Conservation (phyloP, 2,329 filamentous ascomycete genomes). For the Diplocarpon mali region DNA sequence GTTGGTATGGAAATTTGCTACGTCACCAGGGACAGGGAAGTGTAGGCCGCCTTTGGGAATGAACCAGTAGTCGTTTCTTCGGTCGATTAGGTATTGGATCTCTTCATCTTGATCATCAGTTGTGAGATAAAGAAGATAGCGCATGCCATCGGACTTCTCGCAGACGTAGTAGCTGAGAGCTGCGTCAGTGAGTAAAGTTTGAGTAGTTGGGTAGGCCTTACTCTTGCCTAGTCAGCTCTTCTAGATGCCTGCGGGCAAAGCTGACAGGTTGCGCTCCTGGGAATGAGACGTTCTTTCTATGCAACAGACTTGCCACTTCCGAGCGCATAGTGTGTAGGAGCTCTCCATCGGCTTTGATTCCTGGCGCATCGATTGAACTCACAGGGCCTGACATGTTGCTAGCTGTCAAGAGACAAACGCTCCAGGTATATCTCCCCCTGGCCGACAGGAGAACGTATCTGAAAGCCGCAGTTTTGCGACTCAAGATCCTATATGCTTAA, state of each 20-base stretch:
- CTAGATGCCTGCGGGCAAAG: slow-evolving; percentile 70
- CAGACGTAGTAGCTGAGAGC: slow-evolving; percentile 74
- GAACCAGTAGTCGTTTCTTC: slow-evolving; percentile 94
- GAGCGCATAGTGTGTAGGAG: slow-evolving; percentile 52
- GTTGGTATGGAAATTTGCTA: slow-evolving; percentile 58
- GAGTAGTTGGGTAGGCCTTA: slow-evolving; percentile 29
- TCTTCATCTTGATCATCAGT: slow-evolving; percentile 50
- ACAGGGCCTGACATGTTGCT: slow-evolving; percentile 17
- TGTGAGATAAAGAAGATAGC: slow-evolving; percentile 88
- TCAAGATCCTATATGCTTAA: neutral
- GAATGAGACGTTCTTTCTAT: slow-evolving; percentile 57
- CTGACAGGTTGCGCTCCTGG: slow-evolving; percentile 92
- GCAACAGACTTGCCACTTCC: slow-evolving; percentile 67
- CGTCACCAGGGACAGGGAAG: slow-evolving; percentile 62
- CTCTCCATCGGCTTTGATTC: slow-evolving; percentile 51
- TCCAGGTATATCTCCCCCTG: neutral
- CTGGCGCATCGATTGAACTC: slow-evolving; percentile 42
- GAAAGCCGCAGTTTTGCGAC: neutral
- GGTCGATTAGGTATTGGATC: slow-evolving; percentile 87
- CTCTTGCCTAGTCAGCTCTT: slow-evolving; percentile 73
- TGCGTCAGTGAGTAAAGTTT: slow-evolving; percentile 8
- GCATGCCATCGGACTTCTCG: slow-evolving; percentile 94
- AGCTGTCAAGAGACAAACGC: neutral
- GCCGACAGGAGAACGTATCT: neutral
- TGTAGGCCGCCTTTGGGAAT: slow-evolving; percentile 61